phyloP scores from a whole-genome alignment of 2,329 filamentous ascomycete genomes.

The Neofusicoccum ribis region DNA sequence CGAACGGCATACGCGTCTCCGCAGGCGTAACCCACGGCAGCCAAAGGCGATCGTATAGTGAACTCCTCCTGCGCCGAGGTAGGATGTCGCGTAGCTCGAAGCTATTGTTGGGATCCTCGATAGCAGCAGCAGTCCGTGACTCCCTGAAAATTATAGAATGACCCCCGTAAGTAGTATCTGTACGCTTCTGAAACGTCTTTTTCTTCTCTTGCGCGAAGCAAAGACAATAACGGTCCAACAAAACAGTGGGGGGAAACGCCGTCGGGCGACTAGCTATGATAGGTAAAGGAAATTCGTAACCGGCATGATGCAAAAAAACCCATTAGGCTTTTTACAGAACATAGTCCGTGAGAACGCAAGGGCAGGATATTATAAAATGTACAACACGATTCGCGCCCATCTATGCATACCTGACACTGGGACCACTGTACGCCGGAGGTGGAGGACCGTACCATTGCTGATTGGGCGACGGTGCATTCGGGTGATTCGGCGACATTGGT shows the following conservation, averaged over 20 bases:
- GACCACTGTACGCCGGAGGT: constrained; percentile 1
- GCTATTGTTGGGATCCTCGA: background rate
- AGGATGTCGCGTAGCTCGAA: background rate
- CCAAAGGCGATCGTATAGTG: background rate
- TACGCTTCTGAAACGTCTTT: too few relatives aligned
- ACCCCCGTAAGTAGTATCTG: background rate
- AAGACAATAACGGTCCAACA: background rate
- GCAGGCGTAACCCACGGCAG: background rate
- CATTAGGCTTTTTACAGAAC: background rate
- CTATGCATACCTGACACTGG: constrained; percentile 3
- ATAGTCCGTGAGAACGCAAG: background rate
- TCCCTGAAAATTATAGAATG: background rate
- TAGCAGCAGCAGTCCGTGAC: background rate
- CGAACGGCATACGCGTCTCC: background rate
- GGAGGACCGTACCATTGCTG: background rate
- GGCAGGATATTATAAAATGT: background rate
- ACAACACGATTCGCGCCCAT: background rate
- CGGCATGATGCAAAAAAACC: background rate
- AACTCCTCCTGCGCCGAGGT: too few relatives aligned
- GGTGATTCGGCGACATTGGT: background rate
- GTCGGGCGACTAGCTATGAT: background rate
- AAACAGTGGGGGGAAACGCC: background rate
- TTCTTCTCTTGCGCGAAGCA: too few relatives aligned
- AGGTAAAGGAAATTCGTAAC: background rate
- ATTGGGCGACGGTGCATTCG: background rate